Percentiles rank a stretch among this genome's conserved stretches.
These are phyloP conservation scores for Syzygium jambos DNA, from an alignment of 345 rosid genomes.

Conservation along the genomic window DNA sequence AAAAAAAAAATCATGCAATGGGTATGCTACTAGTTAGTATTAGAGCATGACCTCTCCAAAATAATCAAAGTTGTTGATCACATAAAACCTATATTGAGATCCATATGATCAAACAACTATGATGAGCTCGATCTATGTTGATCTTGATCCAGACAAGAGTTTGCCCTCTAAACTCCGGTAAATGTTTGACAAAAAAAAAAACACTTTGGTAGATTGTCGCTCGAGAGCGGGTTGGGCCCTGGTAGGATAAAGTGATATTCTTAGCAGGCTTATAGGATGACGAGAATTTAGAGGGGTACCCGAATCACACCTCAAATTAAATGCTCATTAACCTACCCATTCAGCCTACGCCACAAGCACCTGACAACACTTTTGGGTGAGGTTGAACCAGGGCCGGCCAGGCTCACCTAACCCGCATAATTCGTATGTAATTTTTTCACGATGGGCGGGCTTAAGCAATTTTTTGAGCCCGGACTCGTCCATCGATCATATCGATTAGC, in stretches of 20 bases:
- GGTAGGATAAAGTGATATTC: background rate
- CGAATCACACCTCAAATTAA: background rate
- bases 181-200: background rate
- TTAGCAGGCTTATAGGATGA: background rate
- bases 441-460: background rate
- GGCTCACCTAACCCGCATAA: background rate
- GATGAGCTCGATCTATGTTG: background rate
- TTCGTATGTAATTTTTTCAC: rapidly evolving
- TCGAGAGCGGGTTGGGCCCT: background rate
- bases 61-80: background rate
- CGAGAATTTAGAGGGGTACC: background rate
- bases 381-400: background rate
- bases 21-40: background rate
- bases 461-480: too few relatives aligned
- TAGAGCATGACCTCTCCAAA: background rate
- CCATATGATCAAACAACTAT: rapidly evolving
- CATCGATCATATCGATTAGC: background rate
- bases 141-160: background rate
- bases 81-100: rapidly evolving
- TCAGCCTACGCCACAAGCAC: background rate
- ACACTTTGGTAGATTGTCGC: background rate
- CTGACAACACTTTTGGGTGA: background rate
- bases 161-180: background rate
- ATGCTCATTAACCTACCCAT: too few relatives aligned
- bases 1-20: too few relatives aligned